phyloP scores from a whole-genome alignment of 176 grass and related monocot genomes.

The Tuctoria greenei region DNA sequence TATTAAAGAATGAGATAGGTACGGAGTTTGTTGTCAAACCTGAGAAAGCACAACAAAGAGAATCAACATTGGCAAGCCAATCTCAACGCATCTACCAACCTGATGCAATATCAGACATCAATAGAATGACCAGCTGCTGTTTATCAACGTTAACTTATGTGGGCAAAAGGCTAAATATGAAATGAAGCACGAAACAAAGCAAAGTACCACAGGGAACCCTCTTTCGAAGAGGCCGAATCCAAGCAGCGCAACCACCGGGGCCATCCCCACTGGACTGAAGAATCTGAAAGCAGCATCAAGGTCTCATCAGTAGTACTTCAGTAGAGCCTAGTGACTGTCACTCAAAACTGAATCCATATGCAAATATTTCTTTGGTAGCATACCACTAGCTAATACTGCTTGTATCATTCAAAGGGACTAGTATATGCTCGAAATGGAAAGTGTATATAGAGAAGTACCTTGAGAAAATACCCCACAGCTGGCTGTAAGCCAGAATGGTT shows the following conservation, averaged over 20 bases:
- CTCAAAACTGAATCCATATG: conserved; percentile 16
- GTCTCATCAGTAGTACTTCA: conserved; percentile 25
- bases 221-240: conserved; percentile 97
- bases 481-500: conserved; percentile 97
- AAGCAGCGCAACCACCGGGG: conserved; percentile 82
- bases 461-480: conserved; percentile 98
- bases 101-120: conserved; percentile 38
- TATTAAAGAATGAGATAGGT: neutral
- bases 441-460: conserved; percentile 47
- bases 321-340: conserved; percentile 15
- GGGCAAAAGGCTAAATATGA: neutral
- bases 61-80: conserved; percentile 83
- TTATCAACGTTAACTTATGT: neutral
- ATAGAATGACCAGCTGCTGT: neutral
- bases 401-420: neutral
- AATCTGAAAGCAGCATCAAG: conserved; percentile 61
- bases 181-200: conserved; percentile 12
- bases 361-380: neutral
- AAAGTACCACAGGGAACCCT: conserved; percentile 96
- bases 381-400: neutral
- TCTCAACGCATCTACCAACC: conserved; percentile 94
- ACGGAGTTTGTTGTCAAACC: conserved; percentile 41
- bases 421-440: neutral
- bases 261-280: conserved; percentile 97
- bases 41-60: conserved; percentile 78